A percentile compares a stretch with the other conserved stretches of the same genome.
These are phyloP conservation scores for Erysimum cheiranthoides DNA, from an alignment of 345 rosid species.

Conservation along the genomic window DNA sequence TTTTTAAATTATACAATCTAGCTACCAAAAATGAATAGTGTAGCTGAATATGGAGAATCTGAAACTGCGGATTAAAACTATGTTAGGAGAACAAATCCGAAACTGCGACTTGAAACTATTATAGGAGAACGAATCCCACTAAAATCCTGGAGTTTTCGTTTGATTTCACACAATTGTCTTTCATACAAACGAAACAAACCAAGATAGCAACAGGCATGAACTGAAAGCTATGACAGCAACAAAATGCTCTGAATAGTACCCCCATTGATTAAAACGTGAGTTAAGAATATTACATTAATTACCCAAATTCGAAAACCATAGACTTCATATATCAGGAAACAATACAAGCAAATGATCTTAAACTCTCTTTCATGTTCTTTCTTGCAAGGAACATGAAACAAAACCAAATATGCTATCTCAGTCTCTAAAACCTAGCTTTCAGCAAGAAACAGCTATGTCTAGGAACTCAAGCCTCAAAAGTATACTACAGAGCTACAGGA, in stretches of 20 bases:
- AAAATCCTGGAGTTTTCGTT: not conserved
- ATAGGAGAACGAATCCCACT: not conserved
- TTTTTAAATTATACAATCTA: slow-evolving; percentile 3
- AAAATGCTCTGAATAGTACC: not conserved
- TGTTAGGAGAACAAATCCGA: not conserved
- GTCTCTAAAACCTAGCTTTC: slow-evolving; percentile 8
- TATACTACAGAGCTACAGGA: slow-evolving; percentile 1
- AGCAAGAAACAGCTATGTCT: not conserved
- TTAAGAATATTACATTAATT: not conserved
- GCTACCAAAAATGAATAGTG: not conserved
- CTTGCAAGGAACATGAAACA: slow-evolving; percentile 8
- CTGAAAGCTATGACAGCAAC: not conserved
- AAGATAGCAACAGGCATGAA: not conserved
- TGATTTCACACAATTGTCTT: slow-evolving; percentile 2
- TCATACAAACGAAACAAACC: not conserved
- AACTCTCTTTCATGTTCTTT: too few species aligned
- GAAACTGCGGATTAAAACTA: not conserved
- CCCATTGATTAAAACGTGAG: not conserved
- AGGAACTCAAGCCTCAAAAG: not conserved
- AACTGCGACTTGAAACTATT: not conserved
- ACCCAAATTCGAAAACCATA: slow-evolving; percentile 1
- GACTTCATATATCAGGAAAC: not conserved
- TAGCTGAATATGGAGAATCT: slow-evolving; percentile 11
- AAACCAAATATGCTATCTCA: slow-evolving; percentile 11
- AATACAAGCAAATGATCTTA: slow-evolving; percentile 15